These are phyloP conservation scores for Eucalyptus marginata DNA, from an alignment of 345 rosid genomes.

Conservation along the genomic window DNA sequence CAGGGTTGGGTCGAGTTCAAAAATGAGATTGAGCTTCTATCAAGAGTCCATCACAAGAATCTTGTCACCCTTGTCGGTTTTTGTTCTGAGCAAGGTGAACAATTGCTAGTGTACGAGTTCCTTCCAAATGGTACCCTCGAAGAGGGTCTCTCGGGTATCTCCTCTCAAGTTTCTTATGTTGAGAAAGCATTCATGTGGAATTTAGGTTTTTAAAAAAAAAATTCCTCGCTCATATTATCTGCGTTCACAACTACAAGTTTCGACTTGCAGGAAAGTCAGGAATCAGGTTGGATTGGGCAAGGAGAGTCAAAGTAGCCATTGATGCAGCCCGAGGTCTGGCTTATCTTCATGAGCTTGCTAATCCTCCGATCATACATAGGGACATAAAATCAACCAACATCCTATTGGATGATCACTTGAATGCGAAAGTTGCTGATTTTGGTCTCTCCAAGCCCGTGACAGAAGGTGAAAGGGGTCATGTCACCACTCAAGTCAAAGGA, in stretches of 20 bases:
- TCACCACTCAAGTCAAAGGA: conserved; percentile 95
- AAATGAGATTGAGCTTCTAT: conserved; percentile 82
- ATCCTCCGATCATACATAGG: conserved; percentile 93
- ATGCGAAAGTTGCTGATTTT: conserved; percentile 87
- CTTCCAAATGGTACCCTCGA: conserved; percentile 52
- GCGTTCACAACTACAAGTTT: background rate
- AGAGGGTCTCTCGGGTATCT: conserved; percentile 62
- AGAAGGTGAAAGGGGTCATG: conserved; percentile 47
- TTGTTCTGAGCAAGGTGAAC: conserved; percentile 62
- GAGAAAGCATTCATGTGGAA: background rate
- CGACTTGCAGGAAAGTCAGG: conserved; percentile 55
- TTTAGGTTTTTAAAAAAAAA: background rate
- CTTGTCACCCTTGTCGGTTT: conserved; percentile 65
- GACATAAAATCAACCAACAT: conserved; percentile 86
- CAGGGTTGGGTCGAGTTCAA: conserved; percentile 84
- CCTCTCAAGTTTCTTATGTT: background rate
- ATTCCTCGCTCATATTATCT: background rate
- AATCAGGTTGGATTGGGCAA: conserved; percentile 66
- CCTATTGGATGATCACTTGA: conserved; percentile 62
- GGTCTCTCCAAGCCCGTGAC: conserved; percentile 75
- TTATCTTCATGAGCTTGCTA: conserved; percentile 88
- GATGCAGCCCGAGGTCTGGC: conserved; percentile 81
- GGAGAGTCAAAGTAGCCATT: conserved; percentile 68
- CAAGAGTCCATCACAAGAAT: conserved; percentile 83
- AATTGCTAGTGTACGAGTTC: conserved; percentile 67